phyloP scores from a whole-genome alignment of 352 stramenopile genomes.

The Globisporangium lucens region DNA sequence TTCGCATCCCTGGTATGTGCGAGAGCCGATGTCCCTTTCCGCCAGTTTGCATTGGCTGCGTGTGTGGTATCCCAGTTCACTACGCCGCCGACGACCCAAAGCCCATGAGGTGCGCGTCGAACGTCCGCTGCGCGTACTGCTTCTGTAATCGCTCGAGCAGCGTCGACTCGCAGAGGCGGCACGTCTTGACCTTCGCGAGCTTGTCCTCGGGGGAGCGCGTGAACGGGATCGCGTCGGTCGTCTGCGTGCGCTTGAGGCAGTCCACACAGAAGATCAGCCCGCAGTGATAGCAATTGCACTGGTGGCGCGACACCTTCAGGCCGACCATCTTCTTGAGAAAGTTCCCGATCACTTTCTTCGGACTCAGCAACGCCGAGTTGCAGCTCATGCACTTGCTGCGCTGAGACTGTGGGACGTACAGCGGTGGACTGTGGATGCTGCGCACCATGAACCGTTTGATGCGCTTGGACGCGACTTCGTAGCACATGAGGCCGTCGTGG shows the following conservation, averaged over 20 bases:
- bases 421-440: conserved; percentile 46
- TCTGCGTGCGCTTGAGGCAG: conserved; percentile 52
- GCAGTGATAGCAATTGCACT: conserved; percentile 84
- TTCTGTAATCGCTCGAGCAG: conserved; percentile 62
- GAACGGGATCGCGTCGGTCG: conserved; percentile 51
- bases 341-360: conserved; percentile 49
- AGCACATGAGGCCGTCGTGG: conserved; percentile 71
- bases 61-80: background rate
- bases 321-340: conserved; percentile 57
- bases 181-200: conserved; percentile 54
- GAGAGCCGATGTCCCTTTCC: background rate
- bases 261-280: conserved; percentile 69
- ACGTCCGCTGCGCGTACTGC: conserved; percentile 39
- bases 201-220: conserved; percentile 53
- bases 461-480: conserved; percentile 60
- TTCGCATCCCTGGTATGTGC: conserved; percentile 8
- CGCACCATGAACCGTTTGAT: conserved; percentile 70
- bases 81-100: conserved; percentile 23
- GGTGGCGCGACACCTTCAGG: conserved; percentile 36
- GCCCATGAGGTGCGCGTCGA: conserved; percentile 59
- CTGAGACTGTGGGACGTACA: conserved; percentile 46
- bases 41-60: background rate
- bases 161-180: conserved; percentile 54
- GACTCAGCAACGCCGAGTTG: conserved; percentile 42
- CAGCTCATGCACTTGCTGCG: conserved; percentile 77